These are phyloP conservation scores for Aspergillaceae sp. DNA, from an alignment of 2,329 filamentous ascomycete species.

Conservation along the genomic window DNA sequence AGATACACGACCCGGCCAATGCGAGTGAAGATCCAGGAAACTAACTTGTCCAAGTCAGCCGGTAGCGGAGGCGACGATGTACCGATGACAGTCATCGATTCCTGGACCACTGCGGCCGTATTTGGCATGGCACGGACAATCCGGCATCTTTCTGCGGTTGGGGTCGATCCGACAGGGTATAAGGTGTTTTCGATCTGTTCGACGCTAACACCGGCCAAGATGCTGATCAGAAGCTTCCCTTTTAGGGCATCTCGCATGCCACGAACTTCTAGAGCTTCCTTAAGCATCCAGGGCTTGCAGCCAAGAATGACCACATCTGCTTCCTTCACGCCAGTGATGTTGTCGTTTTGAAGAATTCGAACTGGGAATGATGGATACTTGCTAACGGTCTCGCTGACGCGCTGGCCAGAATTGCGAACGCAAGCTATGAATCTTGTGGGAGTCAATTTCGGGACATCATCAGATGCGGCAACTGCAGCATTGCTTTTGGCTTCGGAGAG, in stretches of 20 bases:
- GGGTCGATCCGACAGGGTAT: constrained; percentile 4
- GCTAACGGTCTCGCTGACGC: constrained; percentile 21
- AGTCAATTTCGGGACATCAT: constrained; percentile 2
- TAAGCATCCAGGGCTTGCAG: constrained; percentile 40
- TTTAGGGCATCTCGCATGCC: constrained; percentile 32
- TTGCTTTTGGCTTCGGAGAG: neutral
- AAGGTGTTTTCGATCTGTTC: constrained; percentile 24
- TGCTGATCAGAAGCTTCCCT: constrained; percentile 43
- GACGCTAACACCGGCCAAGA: constrained; percentile 40
- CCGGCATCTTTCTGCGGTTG: constrained; percentile 4
- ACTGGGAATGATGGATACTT: constrained; percentile 10
- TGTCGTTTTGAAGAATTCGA: constrained; percentile 25
- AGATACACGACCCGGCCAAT: constrained; percentile 43
- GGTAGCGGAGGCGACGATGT: constrained; percentile 35
- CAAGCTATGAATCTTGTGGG: neutral
- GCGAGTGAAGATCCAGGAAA: constrained; percentile 45
- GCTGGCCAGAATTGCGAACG: constrained; percentile 21
- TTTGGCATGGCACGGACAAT: constrained; percentile 40
- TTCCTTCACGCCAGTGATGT: constrained; percentile 23
- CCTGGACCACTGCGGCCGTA: constrained; percentile 36
- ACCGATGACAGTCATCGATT: constrained; percentile 45
- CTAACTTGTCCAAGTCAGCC: constrained; percentile 24
- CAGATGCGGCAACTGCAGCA: neutral
- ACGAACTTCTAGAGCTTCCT: constrained; percentile 25
- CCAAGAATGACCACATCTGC: constrained; percentile 39